Percentiles rank a stretch among this genome's conserved stretches.
Conservation (phyloP, 495 filamentous ascomycete species). For the Halenospora varia region DNA sequence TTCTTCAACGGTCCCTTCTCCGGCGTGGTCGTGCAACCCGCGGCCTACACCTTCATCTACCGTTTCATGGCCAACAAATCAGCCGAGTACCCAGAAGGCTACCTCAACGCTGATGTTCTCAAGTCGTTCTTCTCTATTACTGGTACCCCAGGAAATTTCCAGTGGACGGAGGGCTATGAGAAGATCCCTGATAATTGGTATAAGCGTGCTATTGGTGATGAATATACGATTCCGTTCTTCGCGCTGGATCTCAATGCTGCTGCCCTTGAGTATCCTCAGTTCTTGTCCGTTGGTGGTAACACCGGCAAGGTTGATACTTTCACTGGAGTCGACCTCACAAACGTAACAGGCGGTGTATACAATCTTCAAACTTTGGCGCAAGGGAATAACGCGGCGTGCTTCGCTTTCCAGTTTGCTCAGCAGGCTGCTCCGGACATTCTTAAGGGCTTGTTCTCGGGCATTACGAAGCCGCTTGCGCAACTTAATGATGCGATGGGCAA, state of each 20-base stretch:
- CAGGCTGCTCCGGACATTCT: constrained; percentile 37
- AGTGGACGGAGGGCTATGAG: constrained; percentile 44
- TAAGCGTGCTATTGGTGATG: constrained; percentile 33
- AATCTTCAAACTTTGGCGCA: constrained; percentile 37
- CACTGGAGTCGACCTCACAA: constrained; percentile 41
- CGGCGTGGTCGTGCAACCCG: constrained; percentile 42
- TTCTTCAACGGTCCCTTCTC: constrained; percentile 50
- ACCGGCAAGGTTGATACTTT: constrained; percentile 52
- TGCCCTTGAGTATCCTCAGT: constrained; percentile 23
- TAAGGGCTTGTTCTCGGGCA: constrained; percentile 24
- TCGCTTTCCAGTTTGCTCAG: constrained; percentile 39
- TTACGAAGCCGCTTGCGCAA: constrained; percentile 32
- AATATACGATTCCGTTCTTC: constrained; percentile 20
- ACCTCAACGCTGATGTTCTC: constrained; percentile 37
- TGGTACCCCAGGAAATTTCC: constrained; percentile 32
- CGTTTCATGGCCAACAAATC: constrained; percentile 47
- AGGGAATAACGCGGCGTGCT: constrained; percentile 46
- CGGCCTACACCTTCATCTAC: constrained; percentile 39
- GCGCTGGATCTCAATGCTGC: constrained; percentile 27
- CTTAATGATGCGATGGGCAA: constrained; percentile 7
- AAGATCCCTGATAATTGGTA: constrained; percentile 61
- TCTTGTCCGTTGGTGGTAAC: constrained; percentile 51
- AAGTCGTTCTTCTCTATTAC: constrained; percentile 45
- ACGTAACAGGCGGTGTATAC: constrained; percentile 48
- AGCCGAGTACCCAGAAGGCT: constrained; percentile 38